Evolutionary conservation across 148 eudicot species (phyloP), one percentile per base, ranked within the genome.

Genomic region (Limonium bicolor): DNA sequence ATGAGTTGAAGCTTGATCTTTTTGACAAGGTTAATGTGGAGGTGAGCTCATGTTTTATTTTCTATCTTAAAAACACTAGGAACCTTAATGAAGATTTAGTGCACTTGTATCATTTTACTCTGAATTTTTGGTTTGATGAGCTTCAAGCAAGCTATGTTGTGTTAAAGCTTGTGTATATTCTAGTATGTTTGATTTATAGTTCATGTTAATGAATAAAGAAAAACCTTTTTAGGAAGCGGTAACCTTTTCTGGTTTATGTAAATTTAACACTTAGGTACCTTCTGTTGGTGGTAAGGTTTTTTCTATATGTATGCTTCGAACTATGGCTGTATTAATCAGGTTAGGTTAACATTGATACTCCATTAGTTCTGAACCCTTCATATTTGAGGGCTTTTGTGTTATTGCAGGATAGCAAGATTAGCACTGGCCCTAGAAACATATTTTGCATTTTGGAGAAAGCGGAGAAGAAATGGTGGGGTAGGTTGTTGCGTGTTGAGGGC

Each of bases 381-480:
- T 17, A 24, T 31, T 0, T 15, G 26, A 12, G 1, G n/a, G 14
- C 28, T 30, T 10, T 31, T 47, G 14, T 19, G 27, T 20, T 52
- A 13, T 60, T 62, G 36, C 58, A 86, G 97, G 95, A 90, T 56
- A 74, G 87, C 74, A 84, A 84, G 52, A 74, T 80, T 52, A 90
- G 70, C 60, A 58, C 65, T 18, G 87, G 93, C 1, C 58, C 63
- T 24, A 64, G 97, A 57, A 80, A 70, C 55, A 75, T 90, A 53
- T 72, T 77, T 41, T 90, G 87, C 59, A 61, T 84, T 44, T 24
- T 90, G 66, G 82, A 77, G 63, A 90, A 90, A 60, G 85, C 67
- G 12, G 97, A 84, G 63, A 50, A 49, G 29, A 77, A 78, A 51
- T 90, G 97, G 97, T 90, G 95, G 97, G 67, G 58, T 20, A 90